Evolutionary conservation across 2,329 filamentous ascomycete species (phyloP), one percentile per base, ranked within the genome.

Genomic region (Ustilaginoidea virens): DNA sequence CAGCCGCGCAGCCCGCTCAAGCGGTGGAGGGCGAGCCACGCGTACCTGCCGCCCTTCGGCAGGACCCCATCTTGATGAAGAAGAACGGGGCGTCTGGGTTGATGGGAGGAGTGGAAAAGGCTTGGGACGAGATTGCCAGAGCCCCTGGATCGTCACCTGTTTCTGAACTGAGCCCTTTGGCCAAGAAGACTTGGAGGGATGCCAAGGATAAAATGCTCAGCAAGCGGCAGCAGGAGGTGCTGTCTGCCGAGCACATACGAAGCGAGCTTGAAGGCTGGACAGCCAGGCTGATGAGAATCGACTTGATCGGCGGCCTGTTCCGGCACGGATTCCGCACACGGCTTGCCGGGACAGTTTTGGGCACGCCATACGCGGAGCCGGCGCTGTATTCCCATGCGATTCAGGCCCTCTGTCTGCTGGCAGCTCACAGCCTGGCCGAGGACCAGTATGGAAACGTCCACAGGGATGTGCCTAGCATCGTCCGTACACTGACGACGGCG

Each of bases 401-500:
- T n/a, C 71, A 74, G 34, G 69, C 77, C 1, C 56, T 90, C 22
- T 72, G 70, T 9, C 63, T 67, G 28, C 62, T 96, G 17, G 69
- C 80, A 1, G 66, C 82, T 4, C 68, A 69, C 36, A 87, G 80
- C 50, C 55, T 94, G 30, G 59, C 61, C 4, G 86, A 96, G 51
- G 87, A 96, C 48, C 66, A 67, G 26, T 90, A 74, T 45, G 87
- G 87, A 10, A 80, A 81, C 40, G 87, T 92, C n/a, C 78, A 92
- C 39, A 65, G 74, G 24, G 80, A 90, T 38, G 73, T 96, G 2
- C 71, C 80, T 1, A 56, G 56, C 27, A 75, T 92, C 32, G 70
- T 94, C 28, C 69, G 77, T 26, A 70, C 73, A 2, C 69, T 92
- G 35, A 86, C 81, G 1, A 41, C 50, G 0, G 73, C 80, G 1